Percentiles rank a stretch among this genome's conserved stretches.
phyloP scores from a whole-genome alignment of 768 basidiomycete species.

The Pleurotus tuoliensis region DNA sequence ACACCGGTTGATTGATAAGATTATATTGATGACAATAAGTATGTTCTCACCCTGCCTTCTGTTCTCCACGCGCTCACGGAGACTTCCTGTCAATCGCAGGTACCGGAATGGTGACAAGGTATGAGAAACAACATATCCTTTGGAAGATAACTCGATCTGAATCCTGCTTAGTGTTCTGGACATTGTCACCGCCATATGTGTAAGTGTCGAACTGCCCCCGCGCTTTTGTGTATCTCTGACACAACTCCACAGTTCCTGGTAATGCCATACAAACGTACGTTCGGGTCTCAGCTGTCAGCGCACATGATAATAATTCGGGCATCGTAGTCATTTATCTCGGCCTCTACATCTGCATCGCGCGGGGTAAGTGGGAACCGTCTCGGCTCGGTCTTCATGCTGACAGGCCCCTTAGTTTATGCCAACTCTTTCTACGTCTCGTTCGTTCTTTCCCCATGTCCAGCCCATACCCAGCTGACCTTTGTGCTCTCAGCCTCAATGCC shows the following conservation, averaged over 20 bases:
- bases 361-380: background rate
- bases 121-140: background rate
- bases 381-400: background rate
- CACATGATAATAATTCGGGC: background rate
- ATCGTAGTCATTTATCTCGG: constrained; percentile 5
- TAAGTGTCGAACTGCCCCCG: background rate
- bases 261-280: constrained; percentile 8
- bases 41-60: background rate
- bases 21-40: constrained; percentile 9
- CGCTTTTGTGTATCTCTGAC: background rate
- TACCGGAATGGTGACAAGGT: constrained; percentile 3
- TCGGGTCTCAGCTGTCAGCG: background rate
- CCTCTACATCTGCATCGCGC: constrained; percentile 6
- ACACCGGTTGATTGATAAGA: constrained; percentile 3
- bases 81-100: background rate
- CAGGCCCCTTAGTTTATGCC: background rate
- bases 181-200: constrained; percentile 6
- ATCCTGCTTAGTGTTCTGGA: background rate
- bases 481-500: constrained; percentile 1
- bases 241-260: constrained; percentile 4
- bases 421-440: constrained; percentile 7
- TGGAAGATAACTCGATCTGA: background rate
- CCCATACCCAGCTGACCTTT: background rate
- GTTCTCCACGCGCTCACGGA: background rate
- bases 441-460: background rate